phyloP scores from a whole-genome alignment of 2,329 filamentous ascomycete species.

The Orbilia ellipsospora region DNA sequence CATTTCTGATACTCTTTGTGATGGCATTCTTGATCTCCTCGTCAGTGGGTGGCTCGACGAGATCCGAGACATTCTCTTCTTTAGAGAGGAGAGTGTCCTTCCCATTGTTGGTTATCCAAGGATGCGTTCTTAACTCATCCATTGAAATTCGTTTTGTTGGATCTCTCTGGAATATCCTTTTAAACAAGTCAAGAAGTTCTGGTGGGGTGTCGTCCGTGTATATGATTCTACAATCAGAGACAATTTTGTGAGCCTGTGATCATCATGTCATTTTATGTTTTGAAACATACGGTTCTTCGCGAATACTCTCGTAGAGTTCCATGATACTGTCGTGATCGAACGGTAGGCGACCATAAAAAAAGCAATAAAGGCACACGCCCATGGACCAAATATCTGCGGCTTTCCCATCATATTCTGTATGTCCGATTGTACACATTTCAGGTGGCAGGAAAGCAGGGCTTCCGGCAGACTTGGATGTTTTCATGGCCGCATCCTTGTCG shows the following conservation, averaged over 20 bases:
- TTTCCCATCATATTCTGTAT: constrained; percentile 86
- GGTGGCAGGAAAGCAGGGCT: constrained; percentile 95
- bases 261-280: background rate
- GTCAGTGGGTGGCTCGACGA: constrained; percentile 85
- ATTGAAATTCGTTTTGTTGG: constrained; percentile 85
- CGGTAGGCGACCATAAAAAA: constrained; percentile 87
- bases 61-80: constrained; percentile 85
- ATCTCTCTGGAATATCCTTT: constrained; percentile 82
- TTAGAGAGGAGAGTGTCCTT: constrained; percentile 80
- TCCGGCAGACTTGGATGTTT: constrained; percentile 89
- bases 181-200: constrained; percentile 79
- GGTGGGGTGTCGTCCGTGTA: constrained; percentile 74
- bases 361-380: constrained; percentile 93
- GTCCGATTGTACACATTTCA: constrained; percentile 86
- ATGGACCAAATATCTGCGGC: constrained; percentile 98
- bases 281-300: constrained; percentile 68
- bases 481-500: constrained; percentile 86
- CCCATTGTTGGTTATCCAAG: constrained; percentile 89
- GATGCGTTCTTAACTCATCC: constrained; percentile 83
- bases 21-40: constrained; percentile 91
- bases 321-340: constrained; percentile 83
- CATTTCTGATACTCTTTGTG: constrained; percentile 85
- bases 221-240: constrained; percentile 62
- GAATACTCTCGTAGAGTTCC: constrained; percentile 90
- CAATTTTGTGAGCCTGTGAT: constrained; percentile 6